Evolutionary conservation across 257 asterid genomes (phyloP).

Genomic region (Anisodus acutangulus): DNA sequence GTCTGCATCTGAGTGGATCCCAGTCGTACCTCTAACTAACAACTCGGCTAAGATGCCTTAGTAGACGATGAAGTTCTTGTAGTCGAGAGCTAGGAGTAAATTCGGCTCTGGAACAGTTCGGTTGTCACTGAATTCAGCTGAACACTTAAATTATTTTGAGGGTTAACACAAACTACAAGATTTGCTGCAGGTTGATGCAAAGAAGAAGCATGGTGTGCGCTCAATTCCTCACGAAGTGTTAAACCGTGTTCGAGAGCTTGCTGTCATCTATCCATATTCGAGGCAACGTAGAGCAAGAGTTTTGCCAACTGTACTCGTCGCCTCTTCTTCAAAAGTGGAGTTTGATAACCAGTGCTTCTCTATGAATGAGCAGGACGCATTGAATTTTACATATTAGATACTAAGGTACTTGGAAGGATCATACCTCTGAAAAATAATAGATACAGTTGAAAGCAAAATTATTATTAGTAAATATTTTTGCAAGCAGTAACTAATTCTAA

Average conservation of each 20-base stretch:
- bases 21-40: too few relatives aligned
- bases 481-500: background rate
- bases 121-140: too few relatives aligned
- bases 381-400: constrained; percentile 7
- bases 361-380: background rate
- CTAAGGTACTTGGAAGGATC: constrained; percentile 1
- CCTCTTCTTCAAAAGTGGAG: background rate
- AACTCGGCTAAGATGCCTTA: too few relatives aligned
- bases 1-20: too few relatives aligned
- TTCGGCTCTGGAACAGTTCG: too few relatives aligned
- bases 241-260: constrained; percentile 24
- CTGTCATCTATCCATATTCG: constrained; percentile 29
- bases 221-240: constrained; percentile 20
- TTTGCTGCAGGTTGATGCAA: constrained; percentile 25
- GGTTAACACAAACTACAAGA: background rate
- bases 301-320: background rate
- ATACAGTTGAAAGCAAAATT: constrained; percentile 1
- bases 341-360: background rate
- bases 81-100: too few relatives aligned
- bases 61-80: too few relatives aligned
- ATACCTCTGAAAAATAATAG: background rate
- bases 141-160: too few relatives aligned
- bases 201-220: background rate
- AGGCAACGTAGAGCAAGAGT: constrained; percentile 2
- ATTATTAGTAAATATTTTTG: background rate